phyloP scores from a whole-genome alignment of 441 rosid genomes.

The Monsonia emarginata region DNA sequence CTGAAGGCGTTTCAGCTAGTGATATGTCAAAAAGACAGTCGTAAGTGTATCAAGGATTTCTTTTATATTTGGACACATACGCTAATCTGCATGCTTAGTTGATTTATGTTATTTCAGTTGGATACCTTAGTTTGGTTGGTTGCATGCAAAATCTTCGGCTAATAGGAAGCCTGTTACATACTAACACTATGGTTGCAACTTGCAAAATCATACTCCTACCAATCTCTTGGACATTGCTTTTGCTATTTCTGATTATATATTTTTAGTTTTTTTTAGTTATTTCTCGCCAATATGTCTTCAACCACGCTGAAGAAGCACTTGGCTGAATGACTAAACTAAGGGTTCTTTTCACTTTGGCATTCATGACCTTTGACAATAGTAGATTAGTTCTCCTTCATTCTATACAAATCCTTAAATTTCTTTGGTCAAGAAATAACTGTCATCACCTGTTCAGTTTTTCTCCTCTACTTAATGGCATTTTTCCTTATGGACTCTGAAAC shows the following conservation, averaged over 20 bases:
- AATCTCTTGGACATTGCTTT: neutral
- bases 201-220: neutral
- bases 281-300: too few relatives aligned
- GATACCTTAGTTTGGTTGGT: neutral
- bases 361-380: too few relatives aligned
- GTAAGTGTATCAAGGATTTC: slow-evolving; percentile 27
- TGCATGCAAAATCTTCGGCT: neutral
- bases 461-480: too few relatives aligned
- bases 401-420: too few relatives aligned
- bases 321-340: too few relatives aligned
- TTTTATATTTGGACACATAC: neutral
- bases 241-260: too few relatives aligned
- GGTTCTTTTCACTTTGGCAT: too few relatives aligned
- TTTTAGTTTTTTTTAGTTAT: too few relatives aligned
- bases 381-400: too few relatives aligned
- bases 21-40: slow-evolving; percentile 62
- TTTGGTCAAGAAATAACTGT: too few relatives aligned
- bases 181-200: neutral
- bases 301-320: too few relatives aligned
- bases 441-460: too few relatives aligned
- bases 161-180: neutral
- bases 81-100: neutral
- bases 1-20: slow-evolving; percentile 71
- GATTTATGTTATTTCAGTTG: neutral
- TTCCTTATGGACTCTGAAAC: neutral